Conservation (phyloP, 345 rosid genomes). For the Ceriops tagal region DNA sequence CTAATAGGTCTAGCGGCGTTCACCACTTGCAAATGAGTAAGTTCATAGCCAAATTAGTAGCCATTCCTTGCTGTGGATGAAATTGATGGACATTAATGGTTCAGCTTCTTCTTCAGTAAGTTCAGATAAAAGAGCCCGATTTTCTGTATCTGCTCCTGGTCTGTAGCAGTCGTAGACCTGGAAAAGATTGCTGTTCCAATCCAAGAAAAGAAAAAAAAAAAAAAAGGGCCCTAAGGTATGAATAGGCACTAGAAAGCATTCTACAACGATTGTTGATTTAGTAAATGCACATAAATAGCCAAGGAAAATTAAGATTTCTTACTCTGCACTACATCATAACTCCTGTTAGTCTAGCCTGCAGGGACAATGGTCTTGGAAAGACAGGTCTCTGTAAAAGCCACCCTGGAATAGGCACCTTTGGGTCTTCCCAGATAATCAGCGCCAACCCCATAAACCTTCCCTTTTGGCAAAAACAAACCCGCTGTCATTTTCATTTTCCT, state of each 20-base stretch:
- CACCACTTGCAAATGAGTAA: neutral
- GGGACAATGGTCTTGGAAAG: conserved; percentile 68
- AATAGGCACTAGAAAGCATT: neutral
- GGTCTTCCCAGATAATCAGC: conserved; percentile 66
- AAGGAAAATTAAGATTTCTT: conserved; percentile 18
- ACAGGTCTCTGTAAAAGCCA: conserved; percentile 57
- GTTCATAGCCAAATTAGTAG: conserved; percentile 51
- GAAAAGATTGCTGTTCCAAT: conserved; percentile 42
- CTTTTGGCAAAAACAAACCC: conserved; percentile 71
- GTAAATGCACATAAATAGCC: too few species aligned
- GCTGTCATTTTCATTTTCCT: conserved; percentile 41
- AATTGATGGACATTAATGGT: conserved; percentile 54
- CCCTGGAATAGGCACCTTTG: conserved; percentile 71
- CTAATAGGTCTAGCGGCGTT: neutral
- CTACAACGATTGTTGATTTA: neutral
- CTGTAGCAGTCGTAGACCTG: conserved; percentile 67
- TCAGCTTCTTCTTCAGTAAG: conserved; percentile 59
- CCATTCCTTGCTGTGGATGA: conserved; percentile 69
- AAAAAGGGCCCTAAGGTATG: neutral
- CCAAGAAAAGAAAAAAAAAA: neutral
- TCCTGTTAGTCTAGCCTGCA: conserved; percentile 80
- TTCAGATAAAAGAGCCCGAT: conserved; percentile 56
- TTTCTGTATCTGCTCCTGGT: conserved; percentile 53
- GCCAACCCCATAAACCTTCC: conserved; percentile 68
- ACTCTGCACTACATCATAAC: conserved; percentile 55